Evolutionary conservation across 169 alveolate species (phyloP).

Genomic region (Plasmodium cynomolgi): DNA sequence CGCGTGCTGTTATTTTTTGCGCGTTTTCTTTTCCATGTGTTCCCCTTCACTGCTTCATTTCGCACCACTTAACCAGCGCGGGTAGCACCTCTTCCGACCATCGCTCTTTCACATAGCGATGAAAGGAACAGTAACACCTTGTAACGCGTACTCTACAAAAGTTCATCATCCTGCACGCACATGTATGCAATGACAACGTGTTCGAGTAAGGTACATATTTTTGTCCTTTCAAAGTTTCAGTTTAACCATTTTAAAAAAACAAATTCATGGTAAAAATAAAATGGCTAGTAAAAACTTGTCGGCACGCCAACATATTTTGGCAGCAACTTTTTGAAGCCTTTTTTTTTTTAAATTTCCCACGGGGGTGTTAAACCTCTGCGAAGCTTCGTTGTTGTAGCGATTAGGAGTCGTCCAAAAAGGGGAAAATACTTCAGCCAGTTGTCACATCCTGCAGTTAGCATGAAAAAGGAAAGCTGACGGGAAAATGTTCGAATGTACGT

Average conservation of each 20-base stretch:
- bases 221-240: background rate
- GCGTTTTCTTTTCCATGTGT: background rate
- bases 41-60: background rate
- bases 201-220: background rate
- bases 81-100: background rate
- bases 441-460: background rate
- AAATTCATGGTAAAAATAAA: background rate
- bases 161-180: background rate
- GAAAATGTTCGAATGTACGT: background rate
- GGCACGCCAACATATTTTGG: background rate
- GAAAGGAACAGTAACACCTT: background rate
- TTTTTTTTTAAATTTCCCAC: background rate
- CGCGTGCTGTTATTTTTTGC: background rate
- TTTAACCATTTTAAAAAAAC: background rate
- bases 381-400: background rate
- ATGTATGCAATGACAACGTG: background rate
- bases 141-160: background rate
- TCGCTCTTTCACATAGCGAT: background rate
- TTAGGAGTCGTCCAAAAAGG: background rate
- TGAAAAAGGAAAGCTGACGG: background rate
- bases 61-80: background rate
- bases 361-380: background rate
- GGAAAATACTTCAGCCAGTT: background rate
- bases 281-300: background rate
- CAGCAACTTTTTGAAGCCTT: background rate